Percentiles rank a stretch among this genome's conserved stretches.
Conservation (phyloP, 495 filamentous ascomycete species). For the Acidiella bohemica region DNA sequence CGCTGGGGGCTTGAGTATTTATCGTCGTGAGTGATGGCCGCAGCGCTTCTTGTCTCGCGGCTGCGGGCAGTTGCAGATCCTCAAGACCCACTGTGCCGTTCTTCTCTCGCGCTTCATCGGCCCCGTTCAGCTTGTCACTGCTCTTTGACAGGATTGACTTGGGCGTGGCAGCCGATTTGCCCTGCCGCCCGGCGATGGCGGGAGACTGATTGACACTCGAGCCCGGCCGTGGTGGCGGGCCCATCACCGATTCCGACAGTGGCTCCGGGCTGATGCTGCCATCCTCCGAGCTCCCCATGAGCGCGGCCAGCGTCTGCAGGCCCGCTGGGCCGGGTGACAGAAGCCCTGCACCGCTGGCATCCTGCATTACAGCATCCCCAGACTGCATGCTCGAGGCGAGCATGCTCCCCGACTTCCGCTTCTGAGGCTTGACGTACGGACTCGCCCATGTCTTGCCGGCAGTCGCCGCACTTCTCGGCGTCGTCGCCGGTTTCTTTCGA, state of each 20-base stretch:
- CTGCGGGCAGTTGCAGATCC: conserved; percentile 30
- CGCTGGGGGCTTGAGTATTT: conserved; percentile 12
- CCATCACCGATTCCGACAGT: conserved; percentile 55
- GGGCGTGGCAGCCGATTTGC: conserved; percentile 22
- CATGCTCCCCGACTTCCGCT: conserved; percentile 42
- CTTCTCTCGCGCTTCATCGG: conserved; percentile 1
- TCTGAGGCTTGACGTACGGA: conserved; percentile 68
- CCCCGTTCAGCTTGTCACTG: conserved; percentile 10
- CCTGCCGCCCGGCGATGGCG: conserved; percentile 27
- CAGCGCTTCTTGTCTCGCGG: conserved; percentile 13
- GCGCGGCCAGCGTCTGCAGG: conserved; percentile 18
- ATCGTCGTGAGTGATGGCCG: conserved; percentile 15
- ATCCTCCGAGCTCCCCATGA: conserved; percentile 47
- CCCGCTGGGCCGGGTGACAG: conserved; percentile 5
- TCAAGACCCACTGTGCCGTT: conserved; percentile 13
- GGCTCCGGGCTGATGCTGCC: conserved; percentile 63
- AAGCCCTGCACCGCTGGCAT: conserved; percentile 19
- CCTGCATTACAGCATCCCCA: conserved; percentile 24
- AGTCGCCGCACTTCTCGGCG: conserved; percentile 26
- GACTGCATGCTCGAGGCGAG: conserved; percentile 22
- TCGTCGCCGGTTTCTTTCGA: conserved; percentile 18
- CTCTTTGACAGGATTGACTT: conserved; percentile 26
- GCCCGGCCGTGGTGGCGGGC: conserved; percentile 46
- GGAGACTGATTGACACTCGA: conserved; percentile 39
- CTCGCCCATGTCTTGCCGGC: conserved; percentile 46